Base-by-base conservation (phyloP, 441 rosid species). In the Metrosideros polymorpha region DNA sequence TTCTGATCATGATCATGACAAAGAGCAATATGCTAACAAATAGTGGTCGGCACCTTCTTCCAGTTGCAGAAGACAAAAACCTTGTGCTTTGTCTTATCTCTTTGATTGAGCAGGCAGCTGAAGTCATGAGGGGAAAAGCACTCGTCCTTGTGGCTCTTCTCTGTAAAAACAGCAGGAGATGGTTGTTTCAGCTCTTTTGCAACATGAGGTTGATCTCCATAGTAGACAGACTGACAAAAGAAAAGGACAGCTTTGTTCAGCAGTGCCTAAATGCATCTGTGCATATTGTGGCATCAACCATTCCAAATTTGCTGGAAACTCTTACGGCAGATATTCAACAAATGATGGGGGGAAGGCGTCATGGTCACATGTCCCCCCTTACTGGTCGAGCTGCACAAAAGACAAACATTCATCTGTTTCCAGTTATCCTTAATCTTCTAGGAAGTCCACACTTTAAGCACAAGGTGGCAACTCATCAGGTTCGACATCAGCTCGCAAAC, bases 401-500 rank as follows among this genome's bases (percentile, higher is more conserved):
- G 94, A 93, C 94, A 82, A 95, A 89, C 88, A 88, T 91, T 87
- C 96, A 96, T 88, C 87, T 94, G 87, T 94, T 98, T 89, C 96
- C 98, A 6, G 95, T 95, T 83, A 92, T 96, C 89, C 98, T 98
- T 90, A 97, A 96, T 91, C 98, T 98, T 86, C 98, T 96, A 50
- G 96, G 96, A 82, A 96, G 96, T 90, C 92, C 93, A 57, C 91
- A 94, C 85, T 95, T 98, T 86, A 98, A 93, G 91, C 94, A 91
- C 90, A 96, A 89, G 90, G 93, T 95, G 90, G 95, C 93, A 86
- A 95, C 90, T 89, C 89, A 63, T 84, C 98, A 92, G 86, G 94
- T 95, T 88, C 91, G 94, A 84, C 94, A 91, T 91, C 99, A 96
- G 91, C 85, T 98, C 90, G 96, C 97, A 86, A 95, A 95, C 91